Base-by-base conservation (phyloP, 2,329 filamentous ascomycete genomes). In the Ophiosphaerella korrae region DNA sequence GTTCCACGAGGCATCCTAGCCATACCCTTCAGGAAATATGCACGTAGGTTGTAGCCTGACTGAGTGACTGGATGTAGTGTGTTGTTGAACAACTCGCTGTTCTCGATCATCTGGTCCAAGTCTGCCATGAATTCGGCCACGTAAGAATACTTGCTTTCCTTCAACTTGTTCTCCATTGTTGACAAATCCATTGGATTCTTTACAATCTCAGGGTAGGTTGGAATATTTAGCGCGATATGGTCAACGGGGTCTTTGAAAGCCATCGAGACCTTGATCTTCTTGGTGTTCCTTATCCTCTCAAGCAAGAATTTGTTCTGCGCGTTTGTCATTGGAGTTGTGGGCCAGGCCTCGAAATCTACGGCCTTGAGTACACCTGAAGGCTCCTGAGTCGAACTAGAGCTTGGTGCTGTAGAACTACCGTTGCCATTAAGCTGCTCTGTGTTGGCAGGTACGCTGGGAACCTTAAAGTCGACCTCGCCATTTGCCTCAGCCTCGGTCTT, bases 1-100 rank as follows among this genome's bases (percentile, higher is more conserved):
- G 80, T 78, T 3, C 83, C 75, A 36, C 78, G 79, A 0, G 86
- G 84, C 23, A 89, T 77, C 53, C 81, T 83, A 37, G 74, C 73
- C 75, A 89, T 81, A 52, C 85, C 81, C 60, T 81, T 82, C 34
- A 84, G 75, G 64, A 87, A 86, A 45, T 82, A 82, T 8, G 77
- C 78, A 47, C 82, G 78, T 70, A 88, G 79, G 45, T 80, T 83
- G 57, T 85, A 82, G 13, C 87, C 88, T 47, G 87, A 82, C 37
- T 80, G 77, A 0, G 92, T 88, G 41, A 97, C 85, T 0, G 84
- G 77, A 66, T 97, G 92, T 5, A 83, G 77, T 0, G 83, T 77
- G 12, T 93, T 92, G 70, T 99, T 99, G 82, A 96, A 99, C 0
- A 79, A 77, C 33, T 88, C 71, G 1, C 89, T 86, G 71, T 99